Base-by-base conservation (phyloP, 2,329 filamentous ascomycete genomes). In the Zymoseptoria pseudotritici region DNA sequence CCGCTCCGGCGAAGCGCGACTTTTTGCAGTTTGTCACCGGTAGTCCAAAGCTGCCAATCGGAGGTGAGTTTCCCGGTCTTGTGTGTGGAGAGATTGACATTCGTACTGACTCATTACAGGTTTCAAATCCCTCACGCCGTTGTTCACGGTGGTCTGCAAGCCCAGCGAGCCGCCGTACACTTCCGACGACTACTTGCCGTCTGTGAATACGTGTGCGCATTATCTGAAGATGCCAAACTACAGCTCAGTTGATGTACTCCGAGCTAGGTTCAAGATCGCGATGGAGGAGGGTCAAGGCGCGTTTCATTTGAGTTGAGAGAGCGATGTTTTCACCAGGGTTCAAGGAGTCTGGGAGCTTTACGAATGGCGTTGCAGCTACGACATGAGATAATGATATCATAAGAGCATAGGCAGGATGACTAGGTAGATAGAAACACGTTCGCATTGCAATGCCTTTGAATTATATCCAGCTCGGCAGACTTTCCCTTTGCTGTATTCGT, bases 141-240 rank as follows among this genome's bases (percentile, higher is more conserved):
- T 97, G 87, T 97, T 99, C 73, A 99, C 94, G 2, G 94, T 99
- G 63, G 94, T 99, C 51, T 97, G 94, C 82, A 97, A 97, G 76
- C 93, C 93, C n/a, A 96, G 90, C 74, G 94, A 99, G 72, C 86
- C 91, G 17, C 94, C 94, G 1, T 94, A 92, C 74, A 88, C 87
- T 3, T 93, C 93, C 4, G 94, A 99, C 71, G 94, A 99, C 77
- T 99, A 97, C 71, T 83, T 99, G n/a, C 94, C 95, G 11, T 97
- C 92, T 73, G 95, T 99, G 74, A 99, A 99, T 95, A 99, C 95
- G 10, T 99, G 95, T 74, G 94, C 96, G 76, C 99, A 99, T 76
- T 99, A 99, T 74, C 85, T 99, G 70, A 99, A 99, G 77, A 83
- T 99, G 71, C 94, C 94, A 20, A 91, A 99, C 75, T 99, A 99